These are phyloP conservation scores for Scleromitrula shiraiana DNA, from an alignment of 2,329 filamentous ascomycete genomes.

Conservation along the genomic window DNA sequence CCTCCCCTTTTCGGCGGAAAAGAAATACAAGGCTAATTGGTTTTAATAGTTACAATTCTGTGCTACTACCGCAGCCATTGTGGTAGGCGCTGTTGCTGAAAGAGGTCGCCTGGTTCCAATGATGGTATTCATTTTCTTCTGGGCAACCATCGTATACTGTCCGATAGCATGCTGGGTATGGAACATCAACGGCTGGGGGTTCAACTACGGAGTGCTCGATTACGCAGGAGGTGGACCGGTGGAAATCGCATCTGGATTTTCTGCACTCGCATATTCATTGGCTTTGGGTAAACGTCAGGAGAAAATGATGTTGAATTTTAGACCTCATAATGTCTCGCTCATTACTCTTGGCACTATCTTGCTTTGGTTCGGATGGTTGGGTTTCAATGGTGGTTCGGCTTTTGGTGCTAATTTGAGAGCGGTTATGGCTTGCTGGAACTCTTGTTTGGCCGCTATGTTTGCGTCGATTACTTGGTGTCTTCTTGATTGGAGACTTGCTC, in stretches of 20 bases:
- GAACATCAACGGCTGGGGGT: conserved; percentile 92
- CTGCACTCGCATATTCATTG: conserved; percentile 90
- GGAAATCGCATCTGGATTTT: conserved; percentile 91
- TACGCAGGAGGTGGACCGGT: conserved; percentile 96
- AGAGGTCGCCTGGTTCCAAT: conserved; percentile 85
- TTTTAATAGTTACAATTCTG: conserved; percentile 96
- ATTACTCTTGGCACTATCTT: conserved; percentile 93
- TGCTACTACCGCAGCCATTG: conserved; percentile 82
- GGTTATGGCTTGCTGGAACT: conserved; percentile 97
- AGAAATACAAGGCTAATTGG: background rate
- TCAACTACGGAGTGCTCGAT: conserved; percentile 84
- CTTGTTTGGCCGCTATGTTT: conserved; percentile 72
- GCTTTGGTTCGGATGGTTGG: conserved; percentile 98
- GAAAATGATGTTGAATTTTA: conserved; percentile 99
- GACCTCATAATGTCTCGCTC: conserved; percentile 95
- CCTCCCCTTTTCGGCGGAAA: no score
- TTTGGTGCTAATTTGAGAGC: conserved; percentile 93
- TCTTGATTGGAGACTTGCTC: conserved; percentile 77
- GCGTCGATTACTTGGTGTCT: conserved; percentile 89
- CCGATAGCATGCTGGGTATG: conserved; percentile 94
- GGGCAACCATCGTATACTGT: conserved; percentile 97
- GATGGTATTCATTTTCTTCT: conserved; percentile 93
- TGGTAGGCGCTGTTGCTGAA: conserved; percentile 87
- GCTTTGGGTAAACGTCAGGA: conserved; percentile 93
- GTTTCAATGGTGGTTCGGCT: conserved; percentile 94